Evolutionary conservation across 148 eudicot species (phyloP).

Genomic region (Chenopodium formosanum): DNA sequence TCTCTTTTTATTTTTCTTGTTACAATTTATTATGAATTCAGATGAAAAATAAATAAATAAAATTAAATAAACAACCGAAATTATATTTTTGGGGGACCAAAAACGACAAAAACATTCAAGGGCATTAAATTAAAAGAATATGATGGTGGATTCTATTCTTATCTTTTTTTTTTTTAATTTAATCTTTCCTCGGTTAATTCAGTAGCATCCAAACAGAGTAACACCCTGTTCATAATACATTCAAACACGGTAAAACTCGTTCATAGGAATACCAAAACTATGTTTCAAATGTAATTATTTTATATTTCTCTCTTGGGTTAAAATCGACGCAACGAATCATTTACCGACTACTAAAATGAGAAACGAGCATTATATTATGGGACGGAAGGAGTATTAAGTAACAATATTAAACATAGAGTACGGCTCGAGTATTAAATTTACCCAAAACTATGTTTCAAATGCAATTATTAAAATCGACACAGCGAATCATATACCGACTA

Average conservation of each 20-base stretch:
- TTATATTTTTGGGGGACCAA: slow-evolving; percentile 18
- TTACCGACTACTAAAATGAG: too few relatives aligned
- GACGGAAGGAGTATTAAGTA: too few relatives aligned
- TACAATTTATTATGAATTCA: neutral
- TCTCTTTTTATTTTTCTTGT: neutral
- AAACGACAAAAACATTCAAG: slow-evolving; percentile 29
- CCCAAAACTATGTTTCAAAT: slow-evolving; percentile 25
- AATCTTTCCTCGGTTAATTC: slow-evolving; percentile 25
- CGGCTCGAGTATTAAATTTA: too few relatives aligned
- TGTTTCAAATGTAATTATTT: slow-evolving; percentile 9
- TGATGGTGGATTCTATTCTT: slow-evolving; percentile 2
- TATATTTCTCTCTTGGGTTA: neutral
- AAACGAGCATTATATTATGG: too few relatives aligned
- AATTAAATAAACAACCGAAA: neutral
- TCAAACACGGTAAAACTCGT: slow-evolving; percentile 24
- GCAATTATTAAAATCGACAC: neutral
- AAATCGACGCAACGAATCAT: neutral
- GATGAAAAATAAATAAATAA: too few relatives aligned
- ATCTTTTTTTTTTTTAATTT: slow-evolving; percentile 6
- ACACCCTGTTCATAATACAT: slow-evolving; percentile 22
- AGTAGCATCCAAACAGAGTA: slow-evolving; percentile 25
- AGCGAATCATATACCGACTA: neutral
- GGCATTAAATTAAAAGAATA: slow-evolving; percentile 13
- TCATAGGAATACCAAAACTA: slow-evolving; percentile 32
- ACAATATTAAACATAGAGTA: too few relatives aligned